These are phyloP conservation scores for Anthracocystis panici-leucophaei DNA, from an alignment of 1,284 basidiomycete species.

Conservation along the genomic window DNA sequence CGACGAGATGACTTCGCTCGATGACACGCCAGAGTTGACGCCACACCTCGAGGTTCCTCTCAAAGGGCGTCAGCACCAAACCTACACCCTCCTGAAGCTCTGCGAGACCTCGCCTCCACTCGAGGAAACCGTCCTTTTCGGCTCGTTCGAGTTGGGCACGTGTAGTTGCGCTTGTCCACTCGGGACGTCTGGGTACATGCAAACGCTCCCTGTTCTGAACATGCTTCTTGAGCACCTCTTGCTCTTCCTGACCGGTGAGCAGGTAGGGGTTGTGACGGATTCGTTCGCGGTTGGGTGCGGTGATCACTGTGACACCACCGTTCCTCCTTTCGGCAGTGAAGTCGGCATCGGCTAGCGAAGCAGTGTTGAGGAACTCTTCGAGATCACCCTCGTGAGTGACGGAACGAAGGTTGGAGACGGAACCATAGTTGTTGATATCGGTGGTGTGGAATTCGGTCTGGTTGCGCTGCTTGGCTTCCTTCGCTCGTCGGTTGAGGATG, in stretches of 20 bases:
- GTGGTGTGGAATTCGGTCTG: slow-evolving; percentile 67
- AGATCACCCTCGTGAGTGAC: slow-evolving; percentile 96
- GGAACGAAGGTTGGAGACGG: slow-evolving; percentile 77
- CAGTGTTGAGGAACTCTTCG: slow-evolving; percentile 95
- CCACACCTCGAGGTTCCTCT: slow-evolving; percentile 69
- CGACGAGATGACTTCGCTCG: slow-evolving; percentile 67
- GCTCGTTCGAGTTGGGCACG: slow-evolving; percentile 64
- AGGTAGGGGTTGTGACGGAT: slow-evolving; percentile 83
- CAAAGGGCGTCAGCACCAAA: slow-evolving; percentile 69
- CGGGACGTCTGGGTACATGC: slow-evolving; percentile 64
- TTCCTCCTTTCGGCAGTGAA: slow-evolving; percentile 97
- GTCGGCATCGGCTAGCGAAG: slow-evolving; percentile 91
- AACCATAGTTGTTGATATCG: slow-evolving; percentile 71
- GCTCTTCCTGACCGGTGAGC: slow-evolving; percentile 85
- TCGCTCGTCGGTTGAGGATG: slow-evolving; percentile 64
- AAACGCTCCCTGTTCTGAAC: slow-evolving; percentile 63
- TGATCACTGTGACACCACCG: slow-evolving; percentile 81
- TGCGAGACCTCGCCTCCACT: slow-evolving; percentile 68
- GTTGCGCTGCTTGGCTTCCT: slow-evolving; percentile 57
- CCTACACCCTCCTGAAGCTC: slow-evolving; percentile 66
- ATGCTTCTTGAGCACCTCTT: slow-evolving; percentile 71
- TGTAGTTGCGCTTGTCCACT: slow-evolving; percentile 64
- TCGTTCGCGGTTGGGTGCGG: slow-evolving; percentile 72
- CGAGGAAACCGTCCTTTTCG: slow-evolving; percentile 68
- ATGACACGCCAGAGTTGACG: slow-evolving; percentile 69